Percentiles rank a stretch among this genome's conserved stretches.
phyloP scores from a whole-genome alignment of 2,329 filamentous ascomycete genomes.

The Pseudogymnoascus sp. region DNA sequence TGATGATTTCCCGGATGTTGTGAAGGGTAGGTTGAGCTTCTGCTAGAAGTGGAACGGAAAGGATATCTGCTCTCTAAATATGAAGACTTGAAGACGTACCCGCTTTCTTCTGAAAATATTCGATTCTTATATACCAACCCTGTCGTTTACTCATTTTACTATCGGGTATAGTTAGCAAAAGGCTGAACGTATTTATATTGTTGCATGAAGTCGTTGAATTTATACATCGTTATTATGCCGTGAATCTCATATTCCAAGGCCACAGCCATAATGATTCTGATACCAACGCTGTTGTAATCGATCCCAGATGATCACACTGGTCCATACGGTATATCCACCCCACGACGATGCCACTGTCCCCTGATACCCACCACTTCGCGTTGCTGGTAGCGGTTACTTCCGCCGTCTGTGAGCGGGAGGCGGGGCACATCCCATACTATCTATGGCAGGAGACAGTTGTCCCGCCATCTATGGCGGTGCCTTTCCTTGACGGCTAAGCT shows the following conservation, averaged over 20 bases:
- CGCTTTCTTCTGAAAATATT: neutral
- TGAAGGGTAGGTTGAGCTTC: neutral
- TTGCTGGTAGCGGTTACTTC: neutral
- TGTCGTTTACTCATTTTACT: constrained; percentile 5
- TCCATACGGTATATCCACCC: neutral
- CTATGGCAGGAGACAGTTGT: neutral
- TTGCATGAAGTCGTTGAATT: neutral
- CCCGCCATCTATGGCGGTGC: neutral
- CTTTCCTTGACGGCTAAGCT: neutral
- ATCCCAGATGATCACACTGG: neutral
- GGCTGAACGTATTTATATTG: neutral
- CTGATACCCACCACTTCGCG: neutral
- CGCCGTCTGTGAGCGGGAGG: neutral
- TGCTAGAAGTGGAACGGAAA: neutral
- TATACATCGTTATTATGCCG: neutral
- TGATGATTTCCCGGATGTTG: neutral
- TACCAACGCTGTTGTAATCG: neutral
- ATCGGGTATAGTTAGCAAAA: constrained; percentile 3
- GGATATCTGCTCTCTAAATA: neutral
- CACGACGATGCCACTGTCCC: neutral
- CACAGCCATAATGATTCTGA: neutral
- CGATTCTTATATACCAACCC: neutral
- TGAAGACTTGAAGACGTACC: neutral
- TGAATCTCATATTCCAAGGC: neutral
- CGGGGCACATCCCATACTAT: neutral